These are phyloP conservation scores for Pseudohalonectria lignicola DNA, from an alignment of 2,329 filamentous ascomycete genomes.

Conservation along the genomic window DNA sequence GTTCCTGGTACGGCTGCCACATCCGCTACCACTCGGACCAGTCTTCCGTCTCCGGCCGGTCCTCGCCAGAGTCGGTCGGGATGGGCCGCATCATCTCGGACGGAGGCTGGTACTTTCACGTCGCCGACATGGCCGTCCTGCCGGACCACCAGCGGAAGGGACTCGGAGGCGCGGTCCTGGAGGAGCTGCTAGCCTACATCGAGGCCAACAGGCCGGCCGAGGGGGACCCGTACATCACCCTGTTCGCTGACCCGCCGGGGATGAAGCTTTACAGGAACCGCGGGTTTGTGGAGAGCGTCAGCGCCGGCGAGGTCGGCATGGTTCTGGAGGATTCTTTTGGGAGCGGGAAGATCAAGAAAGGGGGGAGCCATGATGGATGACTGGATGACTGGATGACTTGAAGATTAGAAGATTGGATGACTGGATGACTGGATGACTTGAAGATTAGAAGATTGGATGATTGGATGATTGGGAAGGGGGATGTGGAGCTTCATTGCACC, in stretches of 20 bases:
- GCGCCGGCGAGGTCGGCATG: conserved; percentile 25
- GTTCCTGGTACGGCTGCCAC: conserved; percentile 32
- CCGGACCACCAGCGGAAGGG: conserved; percentile 35
- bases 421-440: no score
- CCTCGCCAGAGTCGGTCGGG: conserved; percentile 18
- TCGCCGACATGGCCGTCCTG: conserved; percentile 38
- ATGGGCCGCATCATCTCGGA: conserved; percentile 42
- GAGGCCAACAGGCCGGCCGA: conserved; percentile 24
- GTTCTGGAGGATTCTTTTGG: no score
- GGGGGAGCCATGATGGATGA: no score
- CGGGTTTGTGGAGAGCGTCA: conserved; percentile 29
- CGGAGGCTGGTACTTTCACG: conserved; percentile 37
- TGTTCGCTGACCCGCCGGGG: conserved; percentile 33
- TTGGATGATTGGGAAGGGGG: no score
- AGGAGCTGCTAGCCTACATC: conserved; percentile 27
- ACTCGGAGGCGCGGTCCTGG: conserved; percentile 31
- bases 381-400: no score
- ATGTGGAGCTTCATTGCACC: no score
- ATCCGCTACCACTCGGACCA: conserved; percentile 13
- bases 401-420: no score
- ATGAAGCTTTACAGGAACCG: conserved; percentile 31
- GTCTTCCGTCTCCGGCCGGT: neutral
- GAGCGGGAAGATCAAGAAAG: no score
- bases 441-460: no score
- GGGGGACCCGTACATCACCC: conserved; percentile 22